Percentiles rank a stretch among this genome's conserved stretches.
Conservation (phyloP, 495 filamentous ascomycete species). For the Physcia stellaris region DNA sequence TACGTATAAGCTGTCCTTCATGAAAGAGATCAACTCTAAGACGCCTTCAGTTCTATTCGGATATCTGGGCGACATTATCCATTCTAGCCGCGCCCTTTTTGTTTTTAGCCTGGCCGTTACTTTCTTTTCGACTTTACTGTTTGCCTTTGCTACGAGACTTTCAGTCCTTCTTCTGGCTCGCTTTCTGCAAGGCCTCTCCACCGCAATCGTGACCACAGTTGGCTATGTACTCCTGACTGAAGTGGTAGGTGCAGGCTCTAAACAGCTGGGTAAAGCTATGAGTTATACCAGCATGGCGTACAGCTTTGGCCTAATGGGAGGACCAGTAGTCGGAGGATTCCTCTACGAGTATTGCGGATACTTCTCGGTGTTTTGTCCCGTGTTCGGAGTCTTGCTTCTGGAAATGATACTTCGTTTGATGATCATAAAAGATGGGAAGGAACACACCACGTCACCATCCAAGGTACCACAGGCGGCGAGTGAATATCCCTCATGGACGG, state of each 20-base stretch:
- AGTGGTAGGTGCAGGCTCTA: slow-evolving; percentile 39
- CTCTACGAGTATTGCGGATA: slow-evolving; percentile 33
- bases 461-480: background rate
- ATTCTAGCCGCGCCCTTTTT: slow-evolving; percentile 40
- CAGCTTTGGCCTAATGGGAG: slow-evolving; percentile 37
- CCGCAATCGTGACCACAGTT: slow-evolving; percentile 48
- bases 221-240: slow-evolving; percentile 44
- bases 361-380: slow-evolving; percentile 39
- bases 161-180: slow-evolving; percentile 38
- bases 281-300: slow-evolving; percentile 52
- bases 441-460: too few relatives aligned
- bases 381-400: slow-evolving; percentile 34
- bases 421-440: slow-evolving; percentile 40
- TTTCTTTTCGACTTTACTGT: slow-evolving; percentile 37
- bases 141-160: slow-evolving; percentile 36
- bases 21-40: slow-evolving; percentile 6
- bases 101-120: slow-evolving; percentile 40
- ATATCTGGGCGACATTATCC: slow-evolving; percentile 40
- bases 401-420: slow-evolving; percentile 45
- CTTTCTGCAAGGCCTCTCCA: slow-evolving; percentile 43
- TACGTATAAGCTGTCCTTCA: slow-evolving; percentile 25
- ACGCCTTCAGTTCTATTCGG: slow-evolving; percentile 25
- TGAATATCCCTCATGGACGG: background rate
- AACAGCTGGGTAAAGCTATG: slow-evolving; percentile 45
- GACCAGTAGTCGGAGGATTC: slow-evolving; percentile 38